Evolutionary conservation across 805 yeast species (phyloP).

Genomic region (Candida tallmaniae): DNA sequence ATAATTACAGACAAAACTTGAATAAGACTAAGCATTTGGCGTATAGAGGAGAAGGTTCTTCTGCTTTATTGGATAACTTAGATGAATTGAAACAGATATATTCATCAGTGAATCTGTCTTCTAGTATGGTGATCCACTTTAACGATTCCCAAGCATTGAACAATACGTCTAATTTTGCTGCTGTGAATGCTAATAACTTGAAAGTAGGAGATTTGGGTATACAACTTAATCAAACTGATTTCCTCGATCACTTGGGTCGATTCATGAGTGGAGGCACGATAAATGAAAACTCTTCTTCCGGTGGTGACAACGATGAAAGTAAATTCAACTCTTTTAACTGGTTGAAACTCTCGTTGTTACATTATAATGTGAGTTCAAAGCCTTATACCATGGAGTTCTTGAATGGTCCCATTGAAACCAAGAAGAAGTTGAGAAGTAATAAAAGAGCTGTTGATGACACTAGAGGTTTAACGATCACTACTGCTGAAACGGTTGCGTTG

Average conservation of each 20-base stretch:
- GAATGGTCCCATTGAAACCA: conserved; percentile 66
- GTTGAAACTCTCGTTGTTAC: conserved; percentile 53
- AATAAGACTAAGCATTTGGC: conserved; percentile 9
- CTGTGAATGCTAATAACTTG: conserved; percentile 57
- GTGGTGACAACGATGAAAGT: conserved; percentile 13
- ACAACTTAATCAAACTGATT: conserved; percentile 46
- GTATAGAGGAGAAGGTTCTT: conserved; percentile 10
- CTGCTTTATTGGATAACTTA: conserved; percentile 8
- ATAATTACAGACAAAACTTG: conserved; percentile 7
- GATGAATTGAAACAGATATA: conserved; percentile 11
- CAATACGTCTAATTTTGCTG: conserved; percentile 58
- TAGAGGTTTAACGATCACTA: conserved; percentile 33
- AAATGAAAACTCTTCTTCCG: conserved; percentile 8
- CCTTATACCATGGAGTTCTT: conserved; percentile 56
- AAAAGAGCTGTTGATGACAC: conserved; percentile 40
- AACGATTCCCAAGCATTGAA: conserved; percentile 61
- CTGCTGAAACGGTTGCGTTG: conserved; percentile 53
- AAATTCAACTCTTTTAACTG: conserved; percentile 51
- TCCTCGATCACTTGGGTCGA: conserved; percentile 32
- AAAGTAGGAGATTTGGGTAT: conserved; percentile 53
- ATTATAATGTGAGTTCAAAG: conserved; percentile 40
- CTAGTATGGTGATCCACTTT: conserved; percentile 16
- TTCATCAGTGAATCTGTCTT: conserved; percentile 3
- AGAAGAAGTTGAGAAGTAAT: conserved; percentile 40
- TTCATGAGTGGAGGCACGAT: conserved; percentile 16